These are phyloP conservation scores for Suhomyces tanzawaensis DNA, from an alignment of 805 yeast genomes.

Conservation along the genomic window DNA sequence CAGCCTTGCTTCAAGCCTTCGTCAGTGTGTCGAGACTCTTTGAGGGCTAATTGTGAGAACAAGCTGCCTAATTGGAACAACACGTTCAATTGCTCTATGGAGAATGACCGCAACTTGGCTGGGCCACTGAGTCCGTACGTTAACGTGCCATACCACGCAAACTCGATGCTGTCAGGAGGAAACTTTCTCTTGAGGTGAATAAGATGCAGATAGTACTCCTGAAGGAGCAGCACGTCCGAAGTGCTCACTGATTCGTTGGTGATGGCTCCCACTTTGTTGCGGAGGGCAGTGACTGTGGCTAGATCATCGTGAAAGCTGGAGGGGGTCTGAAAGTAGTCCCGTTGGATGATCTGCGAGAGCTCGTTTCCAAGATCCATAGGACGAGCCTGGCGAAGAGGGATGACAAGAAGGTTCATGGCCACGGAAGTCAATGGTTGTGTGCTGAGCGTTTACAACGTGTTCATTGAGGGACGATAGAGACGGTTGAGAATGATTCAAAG, in stretches of 20 bases:
- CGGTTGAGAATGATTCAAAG: no score
- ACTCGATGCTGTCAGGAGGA: conserved; percentile 57
- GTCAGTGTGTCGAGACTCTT: conserved; percentile 42
- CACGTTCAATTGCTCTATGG: conserved; percentile 60
- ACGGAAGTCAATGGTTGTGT: background rate
- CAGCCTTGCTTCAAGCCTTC: conserved; percentile 65
- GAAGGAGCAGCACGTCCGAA: conserved; percentile 35
- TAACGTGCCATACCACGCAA: conserved; percentile 73
- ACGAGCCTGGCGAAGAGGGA: conserved; percentile 51
- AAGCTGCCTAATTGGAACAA: conserved; percentile 68
- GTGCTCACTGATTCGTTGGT: conserved; percentile 28
- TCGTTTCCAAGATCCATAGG: conserved; percentile 39
- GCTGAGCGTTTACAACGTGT: no score
- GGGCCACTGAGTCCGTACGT: conserved; percentile 54
- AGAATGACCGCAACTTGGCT: conserved; percentile 44
- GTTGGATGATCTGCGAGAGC: conserved; percentile 44
- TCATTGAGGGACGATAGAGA: no score
- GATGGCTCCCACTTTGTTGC: conserved; percentile 41
- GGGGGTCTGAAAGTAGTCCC: conserved; percentile 43
- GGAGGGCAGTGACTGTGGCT: conserved; percentile 38
- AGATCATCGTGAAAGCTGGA: conserved; percentile 36
- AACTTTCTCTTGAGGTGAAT: conserved; percentile 51
- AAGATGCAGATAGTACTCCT: conserved; percentile 49
- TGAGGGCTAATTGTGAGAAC: conserved; percentile 55
- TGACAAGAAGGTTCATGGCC: conserved; percentile 39